These are phyloP conservation scores for Thalassiosira livingstoniorum DNA, from an alignment of 352 stramenopile species.

Conservation along the genomic window DNA sequence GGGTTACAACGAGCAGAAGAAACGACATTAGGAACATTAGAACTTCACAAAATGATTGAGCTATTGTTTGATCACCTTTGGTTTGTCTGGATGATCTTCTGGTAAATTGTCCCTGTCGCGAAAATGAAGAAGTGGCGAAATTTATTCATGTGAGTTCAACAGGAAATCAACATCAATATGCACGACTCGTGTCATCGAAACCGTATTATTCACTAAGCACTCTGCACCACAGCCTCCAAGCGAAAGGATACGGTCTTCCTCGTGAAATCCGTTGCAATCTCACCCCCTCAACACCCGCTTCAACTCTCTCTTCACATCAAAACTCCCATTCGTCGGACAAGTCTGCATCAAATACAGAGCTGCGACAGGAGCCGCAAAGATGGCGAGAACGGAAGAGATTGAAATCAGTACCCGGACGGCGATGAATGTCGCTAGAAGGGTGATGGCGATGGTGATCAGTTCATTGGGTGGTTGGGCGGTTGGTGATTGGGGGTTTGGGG, in stretches of 20 bases:
- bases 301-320: slow-evolving; percentile 78
- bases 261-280: slow-evolving; percentile 17
- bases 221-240: neutral
- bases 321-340: slow-evolving; percentile 68
- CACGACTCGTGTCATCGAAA: neutral
- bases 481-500: neutral
- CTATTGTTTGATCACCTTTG: slow-evolving; percentile 45
- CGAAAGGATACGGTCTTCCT: neutral
- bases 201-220: too few relatives aligned
- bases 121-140: too few relatives aligned
- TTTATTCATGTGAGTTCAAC: neutral
- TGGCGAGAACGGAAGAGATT: slow-evolving; percentile 32
- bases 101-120: slow-evolving; percentile 71
- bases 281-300: slow-evolving; percentile 75
- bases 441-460: slow-evolving; percentile 35
- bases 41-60: neutral
- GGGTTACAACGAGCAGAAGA: neutral
- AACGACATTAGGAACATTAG: too few relatives aligned
- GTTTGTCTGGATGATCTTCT: slow-evolving; percentile 73
- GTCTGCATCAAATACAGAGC: slow-evolving; percentile 61
- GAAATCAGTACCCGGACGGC: slow-evolving; percentile 24
- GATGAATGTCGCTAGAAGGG: slow-evolving; percentile 43
- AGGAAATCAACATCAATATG: neutral
- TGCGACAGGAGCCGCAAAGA: slow-evolving; percentile 31
- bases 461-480: slow-evolving; percentile 17